Conservation (phyloP, 768 basidiomycete species). For the Steccherinum ochraceum region DNA sequence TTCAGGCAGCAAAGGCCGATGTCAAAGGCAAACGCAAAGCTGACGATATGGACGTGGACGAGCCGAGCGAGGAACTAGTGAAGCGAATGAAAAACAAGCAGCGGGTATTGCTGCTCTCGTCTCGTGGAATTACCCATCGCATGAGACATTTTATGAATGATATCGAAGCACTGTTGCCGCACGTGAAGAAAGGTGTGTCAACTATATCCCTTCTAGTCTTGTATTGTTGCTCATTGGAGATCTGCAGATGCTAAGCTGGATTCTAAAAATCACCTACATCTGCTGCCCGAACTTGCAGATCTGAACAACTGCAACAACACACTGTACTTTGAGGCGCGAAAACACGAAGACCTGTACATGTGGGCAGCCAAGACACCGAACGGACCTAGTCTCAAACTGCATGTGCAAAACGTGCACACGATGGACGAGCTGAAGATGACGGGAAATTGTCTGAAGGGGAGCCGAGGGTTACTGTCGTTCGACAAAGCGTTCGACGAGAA, state of each 20-base stretch:
- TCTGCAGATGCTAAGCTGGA: slow-evolving; percentile 89
- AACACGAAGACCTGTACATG: slow-evolving; percentile 92
- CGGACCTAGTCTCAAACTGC: slow-evolving; percentile 94
- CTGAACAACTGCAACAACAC: slow-evolving; percentile 97
- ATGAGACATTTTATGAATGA: slow-evolving; percentile 99
- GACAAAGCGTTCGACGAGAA: slow-evolving; percentile 85
- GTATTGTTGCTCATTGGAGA: not conserved
- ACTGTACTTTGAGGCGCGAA: slow-evolving; percentile 92
- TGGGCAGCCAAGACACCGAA: slow-evolving; percentile 98
- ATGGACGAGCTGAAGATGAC: slow-evolving; percentile 99
- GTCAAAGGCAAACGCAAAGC: slow-evolving; percentile 54
- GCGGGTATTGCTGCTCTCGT: slow-evolving; percentile 87
- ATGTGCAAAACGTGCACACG: slow-evolving; percentile 97
- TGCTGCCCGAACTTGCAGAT: slow-evolving; percentile 94
- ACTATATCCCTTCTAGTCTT: not conserved
- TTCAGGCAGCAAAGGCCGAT: slow-evolving; percentile 45
- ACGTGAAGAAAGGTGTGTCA: slow-evolving; percentile 87
- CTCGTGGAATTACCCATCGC: slow-evolving; percentile 89
- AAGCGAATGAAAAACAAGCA: slow-evolving; percentile 86
- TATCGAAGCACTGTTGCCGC: slow-evolving; percentile 82
- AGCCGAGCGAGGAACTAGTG: slow-evolving; percentile 17
- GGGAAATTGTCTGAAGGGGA: slow-evolving; percentile 96
- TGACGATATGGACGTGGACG: slow-evolving; percentile 51
- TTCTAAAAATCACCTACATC: slow-evolving; percentile 88
- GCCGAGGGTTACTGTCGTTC: slow-evolving; percentile 87